phyloP scores from a whole-genome alignment of 73 alveolate genomes.

The Effrenium voratum region DNA sequence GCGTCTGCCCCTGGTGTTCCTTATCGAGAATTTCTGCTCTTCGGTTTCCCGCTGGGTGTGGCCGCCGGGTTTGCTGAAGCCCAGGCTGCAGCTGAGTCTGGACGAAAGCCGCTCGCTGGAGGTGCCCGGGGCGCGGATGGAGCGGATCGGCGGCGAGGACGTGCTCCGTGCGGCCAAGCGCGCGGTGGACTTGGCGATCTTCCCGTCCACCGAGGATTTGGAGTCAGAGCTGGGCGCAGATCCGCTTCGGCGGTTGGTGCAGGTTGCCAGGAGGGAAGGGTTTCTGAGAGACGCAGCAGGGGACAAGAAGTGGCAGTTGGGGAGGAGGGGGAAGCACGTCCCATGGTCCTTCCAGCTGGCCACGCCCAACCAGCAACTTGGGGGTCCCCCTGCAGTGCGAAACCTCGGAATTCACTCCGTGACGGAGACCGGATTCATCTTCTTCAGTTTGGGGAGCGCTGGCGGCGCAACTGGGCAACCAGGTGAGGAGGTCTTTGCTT shows the following conservation, averaged over 20 bases:
- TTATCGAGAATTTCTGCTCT: conserved; percentile 32
- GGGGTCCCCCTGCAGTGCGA: conserved; percentile 59
- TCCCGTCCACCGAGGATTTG: conserved; percentile 52
- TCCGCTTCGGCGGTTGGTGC: conserved; percentile 56
- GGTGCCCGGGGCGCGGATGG: background rate
- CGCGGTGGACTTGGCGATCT: conserved; percentile 36
- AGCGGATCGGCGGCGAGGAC: conserved; percentile 34
- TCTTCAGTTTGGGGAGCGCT: conserved; percentile 75
- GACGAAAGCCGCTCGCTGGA: background rate
- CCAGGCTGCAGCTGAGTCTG: conserved; percentile 26
- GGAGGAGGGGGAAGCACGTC: conserved; percentile 81
- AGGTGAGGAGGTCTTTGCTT: conserved; percentile 70
- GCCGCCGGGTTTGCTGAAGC: conserved; percentile 58
- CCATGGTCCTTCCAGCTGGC: conserved; percentile 86
- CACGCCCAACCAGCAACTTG: conserved; percentile 12
- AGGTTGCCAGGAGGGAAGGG: conserved; percentile 65
- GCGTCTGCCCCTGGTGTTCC: conserved; percentile 55
- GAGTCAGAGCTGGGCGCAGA: conserved; percentile 76
- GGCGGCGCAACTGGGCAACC: conserved; percentile 70
- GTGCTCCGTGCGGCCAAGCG: conserved; percentile 21
- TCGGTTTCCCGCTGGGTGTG: conserved; percentile 18
- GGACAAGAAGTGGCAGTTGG: conserved; percentile 77
- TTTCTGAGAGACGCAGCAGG: conserved; percentile 47
- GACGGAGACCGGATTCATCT: conserved; percentile 72
- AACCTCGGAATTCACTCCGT: conserved; percentile 75